Conservation (phyloP, 441 rosid species). For the Brassica hybrid region DNA sequence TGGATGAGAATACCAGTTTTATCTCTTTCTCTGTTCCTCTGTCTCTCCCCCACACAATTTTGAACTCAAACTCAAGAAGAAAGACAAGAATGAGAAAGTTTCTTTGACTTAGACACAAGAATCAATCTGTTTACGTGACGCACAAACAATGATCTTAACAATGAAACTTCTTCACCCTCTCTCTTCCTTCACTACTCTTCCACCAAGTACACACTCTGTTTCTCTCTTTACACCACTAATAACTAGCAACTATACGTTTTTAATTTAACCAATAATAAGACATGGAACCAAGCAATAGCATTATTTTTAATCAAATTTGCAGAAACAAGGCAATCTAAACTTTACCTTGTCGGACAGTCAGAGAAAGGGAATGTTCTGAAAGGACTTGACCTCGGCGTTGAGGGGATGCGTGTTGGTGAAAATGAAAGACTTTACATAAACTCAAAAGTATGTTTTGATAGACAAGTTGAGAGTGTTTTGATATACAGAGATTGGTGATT, state of each 20-base stretch:
- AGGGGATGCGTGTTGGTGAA: conserved; percentile 83
- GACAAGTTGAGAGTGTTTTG: background rate
- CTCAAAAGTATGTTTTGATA: conserved; percentile 4
- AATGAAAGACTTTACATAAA: no score
- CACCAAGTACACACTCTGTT: conserved; percentile 32
- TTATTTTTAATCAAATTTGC: conserved; percentile 15
- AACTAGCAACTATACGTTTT: background rate
- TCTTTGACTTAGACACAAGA: conserved; percentile 38
- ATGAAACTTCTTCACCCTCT: conserved; percentile 38
- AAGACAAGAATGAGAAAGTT: conserved; percentile 49
- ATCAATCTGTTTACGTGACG: background rate
- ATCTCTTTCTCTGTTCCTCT: background rate
- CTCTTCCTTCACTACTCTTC: conserved; percentile 29
- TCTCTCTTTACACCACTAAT: conserved; percentile 6
- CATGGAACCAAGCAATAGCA: background rate
- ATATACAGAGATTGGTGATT: conserved; percentile 69
- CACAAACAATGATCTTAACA: no score
- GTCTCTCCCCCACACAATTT: conserved; percentile 12
- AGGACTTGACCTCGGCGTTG: conserved; percentile 90
- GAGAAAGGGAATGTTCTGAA: conserved; percentile 84
- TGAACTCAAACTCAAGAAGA: conserved; percentile 25
- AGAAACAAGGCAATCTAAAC: conserved; percentile 51
- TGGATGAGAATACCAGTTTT: no score
- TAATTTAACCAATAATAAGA: background rate
- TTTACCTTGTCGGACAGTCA: conserved; percentile 76